These are phyloP conservation scores for Acanthamoeba royreba DNA, from an alignment of 208 protist genomes.

Conservation along the genomic window DNA sequence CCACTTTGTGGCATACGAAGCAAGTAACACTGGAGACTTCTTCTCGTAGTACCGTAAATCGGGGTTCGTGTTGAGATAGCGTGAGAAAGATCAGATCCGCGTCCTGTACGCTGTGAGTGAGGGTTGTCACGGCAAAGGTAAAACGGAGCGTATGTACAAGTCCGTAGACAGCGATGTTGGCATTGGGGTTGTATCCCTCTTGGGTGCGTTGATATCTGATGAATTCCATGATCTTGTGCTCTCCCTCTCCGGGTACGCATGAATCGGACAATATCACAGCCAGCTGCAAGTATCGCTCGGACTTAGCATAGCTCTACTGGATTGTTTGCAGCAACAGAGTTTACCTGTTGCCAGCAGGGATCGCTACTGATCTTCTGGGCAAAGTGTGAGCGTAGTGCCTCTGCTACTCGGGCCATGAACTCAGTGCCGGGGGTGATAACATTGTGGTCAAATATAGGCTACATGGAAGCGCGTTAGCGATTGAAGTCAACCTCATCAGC, in stretches of 20 bases:
- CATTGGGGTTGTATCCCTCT: conserved; percentile 93
- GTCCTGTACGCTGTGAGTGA: conserved; percentile 44
- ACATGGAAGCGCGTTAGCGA: background rate
- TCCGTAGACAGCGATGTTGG: conserved; percentile 96
- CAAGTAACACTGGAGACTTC: conserved; percentile 56
- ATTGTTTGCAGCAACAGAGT: background rate
- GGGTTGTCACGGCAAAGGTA: background rate
- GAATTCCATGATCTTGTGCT: conserved; percentile 88
- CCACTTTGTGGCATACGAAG: conserved; percentile 18
- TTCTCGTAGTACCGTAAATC: conserved; percentile 82
- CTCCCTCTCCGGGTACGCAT: conserved; percentile 96
- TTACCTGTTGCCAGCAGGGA: conserved; percentile 87
- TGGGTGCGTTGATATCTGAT: conserved; percentile 77
- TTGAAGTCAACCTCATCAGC: background rate
- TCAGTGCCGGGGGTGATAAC: conserved; percentile 98
- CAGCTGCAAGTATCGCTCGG: conserved; percentile 36
- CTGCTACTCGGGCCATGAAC: conserved; percentile 95
- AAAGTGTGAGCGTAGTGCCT: conserved; percentile 93
- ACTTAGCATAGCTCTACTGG: too few relatives aligned
- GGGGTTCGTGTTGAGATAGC: conserved; percentile 81
- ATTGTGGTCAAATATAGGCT: conserved; percentile 94
- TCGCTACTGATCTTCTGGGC: conserved; percentile 91
- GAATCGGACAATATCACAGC: conserved; percentile 95
- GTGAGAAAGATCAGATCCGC: conserved; percentile 87
- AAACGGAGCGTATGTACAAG: conserved; percentile 69